Base-by-base conservation (phyloP, 768 basidiomycete species). In the Phaffia australis region DNA sequence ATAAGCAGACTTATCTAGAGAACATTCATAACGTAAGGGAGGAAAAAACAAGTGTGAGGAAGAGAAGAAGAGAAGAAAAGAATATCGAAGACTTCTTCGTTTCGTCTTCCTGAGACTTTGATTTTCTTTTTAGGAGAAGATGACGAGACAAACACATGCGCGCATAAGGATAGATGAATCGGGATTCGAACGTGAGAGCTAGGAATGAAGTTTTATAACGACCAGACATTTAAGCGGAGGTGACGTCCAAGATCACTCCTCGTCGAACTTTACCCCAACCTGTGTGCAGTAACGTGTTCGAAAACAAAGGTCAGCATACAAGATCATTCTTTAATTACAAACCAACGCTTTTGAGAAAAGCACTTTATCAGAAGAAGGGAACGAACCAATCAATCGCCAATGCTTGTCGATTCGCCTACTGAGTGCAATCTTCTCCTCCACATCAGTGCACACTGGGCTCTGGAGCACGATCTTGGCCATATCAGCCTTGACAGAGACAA, bases 351-450 rank as follows among this genome's bases (percentile, higher is more conserved):
- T 58, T 30, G 18, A n/a, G 18, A n/a, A 60, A 6, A 48, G 21
- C n/a, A 3, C 23, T 0, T 1, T 5, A 11, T 18, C 4, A 3
- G 59, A 46, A 47, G 19, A 25, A 9, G 23, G 23, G 27, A 18
- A 21, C 25, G 25, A 18, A 86, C 89, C 92, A 63, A 97, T 92
- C 72, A 95, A 83, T 65, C 92, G 87, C 92, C 92, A 95, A 79
- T 94, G 93, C 79, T 95, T 95, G 79, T 97, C 94, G 71, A 98
- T 95, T 71, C 94, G 82, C 67, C 94, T 81, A 35, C 88, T 90
- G 52, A 98, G 77, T 2, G 94, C 95, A 47, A 99, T 94, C 81
- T 98, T 98, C 79, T 99, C 95, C 16, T 90, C 91, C 47, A 95
- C 83, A 76, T 97, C 92, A 32, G 92, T 94, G 76, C 95, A 97